Conservation (phyloP, 352 stramenopile genomes). For the Phytophthora macrochlamydospora region DNA sequence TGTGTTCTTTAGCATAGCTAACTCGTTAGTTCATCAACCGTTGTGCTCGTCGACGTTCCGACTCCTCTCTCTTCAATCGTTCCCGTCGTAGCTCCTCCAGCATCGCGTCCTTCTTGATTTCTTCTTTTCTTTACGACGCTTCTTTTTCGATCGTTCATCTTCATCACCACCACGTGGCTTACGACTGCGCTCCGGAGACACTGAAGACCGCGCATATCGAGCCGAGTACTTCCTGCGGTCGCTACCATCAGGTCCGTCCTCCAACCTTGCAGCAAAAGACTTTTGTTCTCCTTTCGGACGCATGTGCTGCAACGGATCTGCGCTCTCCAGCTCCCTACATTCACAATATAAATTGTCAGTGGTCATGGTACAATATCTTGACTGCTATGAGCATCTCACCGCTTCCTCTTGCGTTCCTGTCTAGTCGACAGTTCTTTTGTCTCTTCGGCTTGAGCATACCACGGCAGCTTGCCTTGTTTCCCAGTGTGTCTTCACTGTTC, state of each 20-base stretch:
- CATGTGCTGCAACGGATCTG: constrained; percentile 52
- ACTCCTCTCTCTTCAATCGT: constrained; percentile 40
- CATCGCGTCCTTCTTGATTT: constrained; percentile 24
- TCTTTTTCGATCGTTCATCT: constrained; percentile 18
- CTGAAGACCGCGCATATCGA: constrained; percentile 29
- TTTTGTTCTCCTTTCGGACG: constrained; percentile 26
- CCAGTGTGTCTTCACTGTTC: constrained; percentile 37
- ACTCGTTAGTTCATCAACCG: constrained; percentile 19
- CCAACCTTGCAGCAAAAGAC: neutral
- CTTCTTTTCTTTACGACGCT: constrained; percentile 26
- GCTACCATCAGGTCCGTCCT: constrained; percentile 23
- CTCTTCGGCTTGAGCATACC: constrained; percentile 42
- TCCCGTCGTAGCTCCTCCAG: constrained; percentile 49
- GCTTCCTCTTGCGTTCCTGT: constrained; percentile 44
- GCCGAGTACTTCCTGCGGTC: constrained; percentile 39
- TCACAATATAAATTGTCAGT: constrained; percentile 7
- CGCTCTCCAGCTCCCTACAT: constrained; percentile 37
- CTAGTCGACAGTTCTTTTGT: constrained; percentile 12
- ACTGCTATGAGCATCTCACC: constrained; percentile 16
- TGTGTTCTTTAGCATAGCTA: no score
- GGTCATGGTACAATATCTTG: neutral
- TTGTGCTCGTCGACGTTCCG: constrained; percentile 35
- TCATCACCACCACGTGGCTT: constrained; percentile 2
- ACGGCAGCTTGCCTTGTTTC: constrained; percentile 37
- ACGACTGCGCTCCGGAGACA: constrained; percentile 9